Evolutionary conservation across 306 rosid genomes (phyloP).

Genomic region (Casuarina cunninghamiana): DNA sequence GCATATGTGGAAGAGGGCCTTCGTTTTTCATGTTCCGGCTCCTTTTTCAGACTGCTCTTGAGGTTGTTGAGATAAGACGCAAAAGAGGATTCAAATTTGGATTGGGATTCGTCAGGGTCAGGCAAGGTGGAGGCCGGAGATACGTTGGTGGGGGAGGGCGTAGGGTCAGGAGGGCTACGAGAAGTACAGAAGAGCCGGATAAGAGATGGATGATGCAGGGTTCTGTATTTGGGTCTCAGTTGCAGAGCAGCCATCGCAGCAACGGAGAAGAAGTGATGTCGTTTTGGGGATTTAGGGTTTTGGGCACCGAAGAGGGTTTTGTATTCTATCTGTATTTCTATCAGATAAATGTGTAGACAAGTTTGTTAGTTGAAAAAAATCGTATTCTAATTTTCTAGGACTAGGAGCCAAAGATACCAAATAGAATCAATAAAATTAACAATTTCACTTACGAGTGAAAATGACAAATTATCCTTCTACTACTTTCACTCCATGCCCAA

Average conservation of each 20-base stretch:
- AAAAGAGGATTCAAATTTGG: constrained; percentile 20
- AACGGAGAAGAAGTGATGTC: background rate
- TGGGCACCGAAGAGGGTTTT: background rate
- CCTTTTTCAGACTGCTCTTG: constrained; percentile 36
- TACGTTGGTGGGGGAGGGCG: background rate
- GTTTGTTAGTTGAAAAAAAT: too few relatives aligned
- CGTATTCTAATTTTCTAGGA: too few relatives aligned
- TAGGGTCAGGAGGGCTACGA: constrained; percentile 22
- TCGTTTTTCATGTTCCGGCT: background rate
- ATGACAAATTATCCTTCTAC: too few relatives aligned
- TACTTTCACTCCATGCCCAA: too few relatives aligned
- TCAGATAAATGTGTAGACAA: too few relatives aligned
- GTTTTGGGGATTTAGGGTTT: background rate
- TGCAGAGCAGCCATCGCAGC: constrained; percentile 50
- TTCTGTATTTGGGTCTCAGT: constrained; percentile 32
- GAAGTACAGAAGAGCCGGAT: constrained; percentile 50
- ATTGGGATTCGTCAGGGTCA: background rate
- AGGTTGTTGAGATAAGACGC: constrained; percentile 41
- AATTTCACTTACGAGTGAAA: too few relatives aligned
- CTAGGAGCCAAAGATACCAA: too few relatives aligned
- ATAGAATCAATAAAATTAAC: too few relatives aligned
- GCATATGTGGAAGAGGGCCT: constrained; percentile 3
- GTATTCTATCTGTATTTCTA: too few relatives aligned
- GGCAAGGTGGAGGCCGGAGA: background rate
- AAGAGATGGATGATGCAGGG: constrained; percentile 30